Base-by-base conservation (phyloP, 768 basidiomycete genomes). In the Hortiboletus campestris region DNA sequence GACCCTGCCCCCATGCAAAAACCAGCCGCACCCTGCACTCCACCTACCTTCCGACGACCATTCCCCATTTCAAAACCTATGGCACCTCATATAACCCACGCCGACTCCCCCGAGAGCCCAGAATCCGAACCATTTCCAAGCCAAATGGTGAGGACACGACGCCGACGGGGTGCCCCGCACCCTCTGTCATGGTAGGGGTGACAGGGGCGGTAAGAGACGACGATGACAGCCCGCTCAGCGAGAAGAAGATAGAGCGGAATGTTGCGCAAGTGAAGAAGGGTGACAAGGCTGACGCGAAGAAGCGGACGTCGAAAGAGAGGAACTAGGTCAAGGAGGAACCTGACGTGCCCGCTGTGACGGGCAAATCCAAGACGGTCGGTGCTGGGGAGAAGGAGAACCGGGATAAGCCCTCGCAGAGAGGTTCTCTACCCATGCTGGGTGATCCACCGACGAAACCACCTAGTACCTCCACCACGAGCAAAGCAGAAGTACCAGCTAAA, bases 21-120 rank as follows among this genome's bases (percentile, higher is more conserved):
- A 42, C 40, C 29, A 3, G 39, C 31, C 32, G 45, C 55, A 36
- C 61, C 63, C 16, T 63, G 38, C 12, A 73, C 71, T 2, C 68
- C 69, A 13, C 51, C 55, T 4, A 48, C 63, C n/a, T n/a, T 14
- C 16, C 74, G 71, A 28, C 76, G 69, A n/a, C 76, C 81, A 2
- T 89, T 87, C 72, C 87, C 87, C 0, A 73, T 86, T 42, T 86
- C 88, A 2, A 91, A 88, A 63, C 88, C 89, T 11, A 74, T 85
- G 46, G 85, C 82, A 2, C 72, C 77, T 51, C 83, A 79, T 52
- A 88, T 89, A 84, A 77, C 81, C 5, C 90, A 93, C 59, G 88
- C 89, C 4, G 75, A 85, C 57, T 88, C 87, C 1, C 84, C 84
- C 6, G 70, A 76, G 35, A 76, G 72, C 47, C 71, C 76, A 14